These are phyloP conservation scores for Balansia obtecta DNA, from an alignment of 2,329 filamentous ascomycete genomes.

Conservation along the genomic window DNA sequence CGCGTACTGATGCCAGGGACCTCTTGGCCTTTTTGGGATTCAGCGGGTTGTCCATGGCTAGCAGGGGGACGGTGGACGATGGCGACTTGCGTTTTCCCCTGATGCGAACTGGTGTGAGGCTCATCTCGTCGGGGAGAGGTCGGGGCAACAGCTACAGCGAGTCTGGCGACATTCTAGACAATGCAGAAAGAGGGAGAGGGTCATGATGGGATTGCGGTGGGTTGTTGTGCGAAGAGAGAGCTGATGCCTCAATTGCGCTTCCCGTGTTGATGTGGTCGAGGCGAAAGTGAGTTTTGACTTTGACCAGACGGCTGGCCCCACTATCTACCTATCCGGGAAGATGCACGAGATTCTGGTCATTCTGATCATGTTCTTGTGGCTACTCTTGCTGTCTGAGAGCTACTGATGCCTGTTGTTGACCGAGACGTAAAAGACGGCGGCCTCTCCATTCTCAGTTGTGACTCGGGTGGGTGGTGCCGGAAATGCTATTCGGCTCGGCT, in stretches of 20 bases:
- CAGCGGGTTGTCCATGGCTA: not conserved
- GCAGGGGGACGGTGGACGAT: constrained; percentile 6
- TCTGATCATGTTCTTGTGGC: too few relatives aligned
- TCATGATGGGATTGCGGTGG: not conserved
- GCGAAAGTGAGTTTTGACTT: too few relatives aligned
- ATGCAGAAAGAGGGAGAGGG: not conserved
- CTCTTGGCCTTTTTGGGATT: constrained; percentile 15
- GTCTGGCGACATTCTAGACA: not conserved
- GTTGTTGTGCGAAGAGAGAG: not conserved
- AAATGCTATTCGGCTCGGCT: too few relatives aligned
- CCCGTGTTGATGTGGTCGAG: not conserved
- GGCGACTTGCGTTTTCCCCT: constrained; percentile 30
- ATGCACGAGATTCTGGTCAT: too few relatives aligned
- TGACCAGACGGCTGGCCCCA: too few relatives aligned
- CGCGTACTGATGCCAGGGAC: constrained; percentile 18
- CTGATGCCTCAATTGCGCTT: not conserved
- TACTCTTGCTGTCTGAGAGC: too few relatives aligned
- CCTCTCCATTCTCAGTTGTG: not conserved
- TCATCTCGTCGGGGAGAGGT: constrained; percentile 19
- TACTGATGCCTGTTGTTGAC: too few relatives aligned
- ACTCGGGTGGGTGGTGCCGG: too few relatives aligned
- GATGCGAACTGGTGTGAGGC: constrained; percentile 35
- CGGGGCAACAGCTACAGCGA: not conserved
- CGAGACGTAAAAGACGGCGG: too few relatives aligned
- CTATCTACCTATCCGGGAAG: too few relatives aligned